Evolutionary conservation across 108 stramenopile genomes (phyloP).

Genomic region (Cyclostephanos invisitatus): DNA sequence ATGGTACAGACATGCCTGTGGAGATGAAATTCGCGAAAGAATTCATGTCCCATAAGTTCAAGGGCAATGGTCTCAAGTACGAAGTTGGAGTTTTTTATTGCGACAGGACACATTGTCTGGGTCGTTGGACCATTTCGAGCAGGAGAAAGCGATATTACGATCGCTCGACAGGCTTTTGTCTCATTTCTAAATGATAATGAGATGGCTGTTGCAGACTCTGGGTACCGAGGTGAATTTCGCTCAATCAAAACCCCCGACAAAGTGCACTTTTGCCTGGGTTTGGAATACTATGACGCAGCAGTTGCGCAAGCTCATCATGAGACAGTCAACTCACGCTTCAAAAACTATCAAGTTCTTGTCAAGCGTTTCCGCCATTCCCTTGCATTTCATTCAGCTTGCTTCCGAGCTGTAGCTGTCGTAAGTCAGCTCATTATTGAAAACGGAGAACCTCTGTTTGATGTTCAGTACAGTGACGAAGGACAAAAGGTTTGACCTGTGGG

Average conservation of each 20-base stretch:
- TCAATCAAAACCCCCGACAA: slow-evolving; percentile 12
- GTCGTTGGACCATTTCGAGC: slow-evolving; percentile 22
- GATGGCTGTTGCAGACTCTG: slow-evolving; percentile 20
- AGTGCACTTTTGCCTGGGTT: neutral
- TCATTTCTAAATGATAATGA: slow-evolving; percentile 13
- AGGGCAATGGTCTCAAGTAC: slow-evolving; percentile 24
- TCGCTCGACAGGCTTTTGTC: slow-evolving; percentile 11
- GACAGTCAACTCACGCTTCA: slow-evolving; percentile 10
- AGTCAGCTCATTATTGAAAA: slow-evolving; percentile 25
- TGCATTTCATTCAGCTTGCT: slow-evolving; percentile 4
- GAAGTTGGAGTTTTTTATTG: slow-evolving; percentile 34
- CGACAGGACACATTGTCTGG: slow-evolving; percentile 30
- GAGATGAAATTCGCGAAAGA: slow-evolving; percentile 13
- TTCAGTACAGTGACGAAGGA: slow-evolving; percentile 17
- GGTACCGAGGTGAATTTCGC: slow-evolving; percentile 10
- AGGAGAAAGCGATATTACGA: slow-evolving; percentile 20
- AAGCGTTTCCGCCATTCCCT: slow-evolving; percentile 16
- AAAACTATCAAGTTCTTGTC: slow-evolving; percentile 12
- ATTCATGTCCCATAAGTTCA: slow-evolving; percentile 30
- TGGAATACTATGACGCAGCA: neutral
- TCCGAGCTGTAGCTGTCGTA: slow-evolving; percentile 21
- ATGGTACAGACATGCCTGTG: slow-evolving; percentile 35
- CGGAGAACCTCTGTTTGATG: slow-evolving; percentile 23
- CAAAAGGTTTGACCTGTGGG: neutral
- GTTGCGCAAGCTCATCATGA: slow-evolving; percentile 18